Evolutionary conservation across 441 rosid species (phyloP), one percentile per base, ranked within the genome.

Genomic region (Euphorbia schlechtendalii): DNA sequence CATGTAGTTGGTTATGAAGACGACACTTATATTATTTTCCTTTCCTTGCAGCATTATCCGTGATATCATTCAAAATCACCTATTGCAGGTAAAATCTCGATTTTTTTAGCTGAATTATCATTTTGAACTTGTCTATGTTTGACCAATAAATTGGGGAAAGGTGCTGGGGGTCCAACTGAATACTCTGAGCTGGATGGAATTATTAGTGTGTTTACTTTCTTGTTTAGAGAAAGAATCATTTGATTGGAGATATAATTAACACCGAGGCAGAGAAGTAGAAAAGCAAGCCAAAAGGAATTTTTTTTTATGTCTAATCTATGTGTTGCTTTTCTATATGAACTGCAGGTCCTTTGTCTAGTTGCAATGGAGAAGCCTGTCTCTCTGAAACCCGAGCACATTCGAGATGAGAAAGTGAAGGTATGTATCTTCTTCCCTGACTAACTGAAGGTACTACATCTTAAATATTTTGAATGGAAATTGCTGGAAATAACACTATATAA

Each of bases 381-480:
- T 69, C 90, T 91, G 69, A 89, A 84, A 73, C 98, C 98, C 8
- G 98, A 95, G 84, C 92, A 89, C 78, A 89, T 95, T 57, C 92
- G 99, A 8, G 98, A 94, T 80, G 98, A 91, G 83, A 94, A 94
- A 89, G 98, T 94, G 81, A 94, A 94, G 96, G 99, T 89, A 69
- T 30, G 65, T 58, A 25, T 67, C 60, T 51, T 46, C 14, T 56
- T 56, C 10, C 36, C 15, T 11, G 32, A 54, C 30, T 22, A 22
- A 54, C n/a, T 54, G 57, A 9, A 54, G 24, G 32, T 24, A 25
- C 40, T 36, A 9, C 30, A 46, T 32, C 61, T 28, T 52, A 41
- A 17, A 0, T 38, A 5, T 65, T 46, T 49, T 24, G 27, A 24
- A 56, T 25, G 22, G 59, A 61, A 14, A 32, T 57, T 8, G 18